Evolutionary conservation across 1,284 basidiomycete species (phyloP), one percentile per base, ranked within the genome.

Genomic region (Leucoagaricus sp.): DNA sequence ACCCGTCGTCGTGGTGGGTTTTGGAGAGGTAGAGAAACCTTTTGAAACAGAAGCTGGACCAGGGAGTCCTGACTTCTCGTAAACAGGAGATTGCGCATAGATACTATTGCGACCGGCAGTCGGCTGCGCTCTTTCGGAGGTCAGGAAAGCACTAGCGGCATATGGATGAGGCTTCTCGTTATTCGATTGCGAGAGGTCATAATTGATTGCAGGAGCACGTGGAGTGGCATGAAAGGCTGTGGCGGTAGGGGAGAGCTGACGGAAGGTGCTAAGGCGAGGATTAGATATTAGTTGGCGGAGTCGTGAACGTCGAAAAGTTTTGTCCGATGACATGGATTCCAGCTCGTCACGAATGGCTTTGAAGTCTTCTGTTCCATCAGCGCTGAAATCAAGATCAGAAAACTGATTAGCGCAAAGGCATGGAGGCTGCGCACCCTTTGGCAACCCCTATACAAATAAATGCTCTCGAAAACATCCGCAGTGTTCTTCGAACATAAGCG

Each of bases 361-460:
- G 58, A 81, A 81, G 59, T 78, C 76, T 60, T 81, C 77, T 1
- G 72, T 51, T 1, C 64, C 60, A 58, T 83, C 81, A 26, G 79
- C 62, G 12, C 82, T 82, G 53, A 55, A 15, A 3, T 40, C 13
- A 5, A 21, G 5, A 21, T 41, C 19, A 41, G 40, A 21, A 5
- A 41, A 19, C 9, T 28, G 49, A 23, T 41, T 13, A 31, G 26
- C 28, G 61, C 23, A 51, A 45, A 41, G 9, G 26, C 25, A 19
- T 40, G 26, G 28, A 54, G 40, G 28, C 25, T 31, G 71, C 83
- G 57, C 60, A 89, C 87, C 87, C 88, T 72, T 85, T 85, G 31
- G 83, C 69, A 17, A 85, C 63, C 21, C 88, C 88, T 54, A 85
- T 76, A 58, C 82, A 77, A 10, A 91, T 64, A 60, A 72, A 77